Evolutionary conservation across 2,329 filamentous ascomycete species (phyloP).

Genomic region (Aureobasidium sp.): DNA sequence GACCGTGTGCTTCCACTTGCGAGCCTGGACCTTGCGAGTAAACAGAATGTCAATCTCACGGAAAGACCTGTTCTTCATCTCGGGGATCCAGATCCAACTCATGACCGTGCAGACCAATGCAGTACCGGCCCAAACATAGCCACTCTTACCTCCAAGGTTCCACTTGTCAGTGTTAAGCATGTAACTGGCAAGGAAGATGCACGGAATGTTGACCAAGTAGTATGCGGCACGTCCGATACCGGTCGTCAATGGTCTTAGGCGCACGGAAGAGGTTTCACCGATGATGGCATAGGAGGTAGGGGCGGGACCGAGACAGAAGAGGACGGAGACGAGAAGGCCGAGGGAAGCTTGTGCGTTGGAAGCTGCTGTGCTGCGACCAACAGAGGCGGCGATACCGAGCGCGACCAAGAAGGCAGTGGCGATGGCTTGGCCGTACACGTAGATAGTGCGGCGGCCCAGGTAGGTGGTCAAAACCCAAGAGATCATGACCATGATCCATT

Average conservation of each 20-base stretch:
- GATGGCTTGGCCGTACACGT: conserved; percentile 52
- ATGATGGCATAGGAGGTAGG: conserved; percentile 62
- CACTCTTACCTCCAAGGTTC: conserved; percentile 45
- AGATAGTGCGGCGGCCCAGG: conserved; percentile 57
- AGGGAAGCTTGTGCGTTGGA: conserved; percentile 54
- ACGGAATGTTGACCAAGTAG: conserved; percentile 59
- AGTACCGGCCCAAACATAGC: conserved; percentile 54
- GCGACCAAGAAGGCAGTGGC: conserved; percentile 49
- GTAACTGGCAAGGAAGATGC: conserved; percentile 55
- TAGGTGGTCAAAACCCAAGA: conserved; percentile 62
- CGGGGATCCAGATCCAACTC: conserved; percentile 43
- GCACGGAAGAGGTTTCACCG: conserved; percentile 58
- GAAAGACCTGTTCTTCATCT: conserved; percentile 53
- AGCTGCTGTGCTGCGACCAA: conserved; percentile 31
- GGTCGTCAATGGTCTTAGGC: conserved; percentile 57
- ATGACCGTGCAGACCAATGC: conserved; percentile 48
- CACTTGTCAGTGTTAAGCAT: conserved; percentile 51
- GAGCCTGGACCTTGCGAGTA: conserved; percentile 47
- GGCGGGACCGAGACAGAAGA: conserved; percentile 56
- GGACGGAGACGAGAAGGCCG: conserved; percentile 58
- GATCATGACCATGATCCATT: conserved; percentile 56
- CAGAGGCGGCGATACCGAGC: conserved; percentile 54
- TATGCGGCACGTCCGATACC: conserved; percentile 58
- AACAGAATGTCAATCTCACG: conserved; percentile 58
- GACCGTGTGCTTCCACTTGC: conserved; percentile 49